A percentile compares a stretch with the other conserved stretches of the same genome.
These are phyloP conservation scores for Penicillium dipodomyicola DNA, from an alignment of 495 filamentous ascomycete genomes.

Conservation along the genomic window DNA sequence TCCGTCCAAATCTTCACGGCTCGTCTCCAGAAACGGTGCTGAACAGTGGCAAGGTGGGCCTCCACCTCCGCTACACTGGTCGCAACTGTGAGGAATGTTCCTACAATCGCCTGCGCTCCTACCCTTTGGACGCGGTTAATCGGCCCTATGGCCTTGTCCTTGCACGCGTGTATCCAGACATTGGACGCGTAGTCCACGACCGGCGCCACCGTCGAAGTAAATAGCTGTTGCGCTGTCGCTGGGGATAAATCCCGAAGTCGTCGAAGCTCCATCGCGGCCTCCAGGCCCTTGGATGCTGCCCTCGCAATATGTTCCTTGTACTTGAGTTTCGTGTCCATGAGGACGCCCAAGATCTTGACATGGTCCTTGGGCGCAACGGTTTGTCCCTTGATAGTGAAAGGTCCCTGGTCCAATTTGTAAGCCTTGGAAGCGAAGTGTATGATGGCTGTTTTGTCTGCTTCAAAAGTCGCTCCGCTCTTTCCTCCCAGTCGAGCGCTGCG, in stretches of 20 bases:
- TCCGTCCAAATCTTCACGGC: too few relatives aligned
- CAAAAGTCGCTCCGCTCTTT: neutral
- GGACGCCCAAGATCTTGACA: constrained; percentile 15
- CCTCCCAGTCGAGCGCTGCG: constrained; percentile 18
- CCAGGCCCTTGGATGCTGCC: constrained; percentile 13
- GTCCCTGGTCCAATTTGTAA: constrained; percentile 14
- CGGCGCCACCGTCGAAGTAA: too few relatives aligned
- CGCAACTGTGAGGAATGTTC: constrained; percentile 20
- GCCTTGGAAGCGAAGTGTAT: neutral
- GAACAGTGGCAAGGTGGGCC: too few relatives aligned
- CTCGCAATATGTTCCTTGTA: constrained; percentile 24
- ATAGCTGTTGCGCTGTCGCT: too few relatives aligned
- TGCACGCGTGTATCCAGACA: neutral
- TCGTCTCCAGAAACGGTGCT: too few relatives aligned
- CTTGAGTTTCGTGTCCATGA: constrained; percentile 24
- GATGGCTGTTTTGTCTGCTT: neutral
- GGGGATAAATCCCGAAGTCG: too few relatives aligned
- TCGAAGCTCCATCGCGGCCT: too few relatives aligned
- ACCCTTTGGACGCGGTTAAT: constrained; percentile 29
- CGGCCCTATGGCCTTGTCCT: constrained; percentile 17
- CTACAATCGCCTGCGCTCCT: constrained; percentile 33
- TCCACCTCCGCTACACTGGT: constrained; percentile 2
- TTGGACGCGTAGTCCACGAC: too few relatives aligned
- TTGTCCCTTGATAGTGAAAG: constrained; percentile 21
- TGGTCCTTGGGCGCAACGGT: constrained; percentile 16